These are phyloP conservation scores for Mediolabrus comicus DNA, from an alignment of 108 stramenopile genomes.

Conservation along the genomic window DNA sequence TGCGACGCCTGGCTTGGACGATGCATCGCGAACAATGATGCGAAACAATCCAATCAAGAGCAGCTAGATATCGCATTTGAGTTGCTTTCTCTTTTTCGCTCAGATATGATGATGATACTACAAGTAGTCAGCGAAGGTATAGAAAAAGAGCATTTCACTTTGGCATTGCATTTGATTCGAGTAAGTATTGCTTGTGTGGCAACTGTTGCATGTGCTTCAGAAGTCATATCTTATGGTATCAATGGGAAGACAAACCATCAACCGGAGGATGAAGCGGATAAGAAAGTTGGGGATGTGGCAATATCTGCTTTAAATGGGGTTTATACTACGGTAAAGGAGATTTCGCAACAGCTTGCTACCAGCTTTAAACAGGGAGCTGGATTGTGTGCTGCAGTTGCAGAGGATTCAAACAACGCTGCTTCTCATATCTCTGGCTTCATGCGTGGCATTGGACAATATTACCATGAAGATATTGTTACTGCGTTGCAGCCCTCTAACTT, in stretches of 20 bases:
- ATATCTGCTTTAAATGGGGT: slow-evolving; percentile 23
- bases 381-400: slow-evolving; percentile 14
- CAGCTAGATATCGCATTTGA: slow-evolving; percentile 20
- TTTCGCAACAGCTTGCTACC: slow-evolving; percentile 4
- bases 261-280: slow-evolving; percentile 4
- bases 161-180: slow-evolving; percentile 10
- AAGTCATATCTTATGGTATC: slow-evolving; percentile 15
- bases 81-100: slow-evolving; percentile 24
- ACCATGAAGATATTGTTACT: slow-evolving; percentile 40
- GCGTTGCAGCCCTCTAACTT: slow-evolving; percentile 33
- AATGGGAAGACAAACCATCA: neutral
- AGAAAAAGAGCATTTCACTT: neutral
- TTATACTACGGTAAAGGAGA: slow-evolving; percentile 22
- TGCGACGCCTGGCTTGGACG: slow-evolving; percentile 44
- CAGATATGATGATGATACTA: slow-evolving; percentile 28
- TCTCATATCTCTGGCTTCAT: slow-evolving; percentile 25
- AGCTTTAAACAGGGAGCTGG: neutral
- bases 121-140: neutral
- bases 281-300: slow-evolving; percentile 20
- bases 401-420: slow-evolving; percentile 27
- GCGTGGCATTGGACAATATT: neutral
- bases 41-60: slow-evolving; percentile 38
- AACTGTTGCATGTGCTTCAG: slow-evolving; percentile 40
- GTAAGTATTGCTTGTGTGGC: slow-evolving; percentile 34
- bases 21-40: slow-evolving; percentile 44